These are phyloP conservation scores for Neurospora hispaniola DNA, from an alignment of 495 filamentous ascomycete genomes.

Conservation along the genomic window DNA sequence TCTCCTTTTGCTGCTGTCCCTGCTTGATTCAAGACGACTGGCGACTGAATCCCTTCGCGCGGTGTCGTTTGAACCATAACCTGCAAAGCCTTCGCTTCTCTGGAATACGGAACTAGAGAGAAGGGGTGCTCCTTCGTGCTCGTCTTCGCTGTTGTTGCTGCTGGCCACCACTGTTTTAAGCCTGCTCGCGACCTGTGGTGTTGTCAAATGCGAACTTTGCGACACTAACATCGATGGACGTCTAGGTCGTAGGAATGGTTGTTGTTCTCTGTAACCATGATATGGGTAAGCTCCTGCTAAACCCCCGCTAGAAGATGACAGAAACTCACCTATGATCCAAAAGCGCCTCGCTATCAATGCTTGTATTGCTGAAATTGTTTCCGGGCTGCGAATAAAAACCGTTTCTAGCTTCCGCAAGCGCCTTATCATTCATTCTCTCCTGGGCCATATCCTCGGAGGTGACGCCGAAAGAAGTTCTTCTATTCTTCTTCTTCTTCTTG, in stretches of 20 bases:
- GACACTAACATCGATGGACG: slow-evolving; percentile 41
- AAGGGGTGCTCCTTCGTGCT: slow-evolving; percentile 51
- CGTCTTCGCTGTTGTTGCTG: slow-evolving; percentile 32
- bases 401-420: slow-evolving; percentile 21
- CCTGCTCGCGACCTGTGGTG: slow-evolving; percentile 23
- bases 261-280: slow-evolving; percentile 47
- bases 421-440: slow-evolving; percentile 25
- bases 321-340: slow-evolving; percentile 62
- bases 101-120: slow-evolving; percentile 31
- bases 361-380: slow-evolving; percentile 61
- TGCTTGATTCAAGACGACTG: slow-evolving; percentile 32
- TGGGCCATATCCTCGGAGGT: slow-evolving; percentile 34
- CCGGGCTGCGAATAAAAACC: slow-evolving; percentile 50
- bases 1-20: slow-evolving; percentile 25
- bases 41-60: slow-evolving; percentile 13
- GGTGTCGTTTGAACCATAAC: slow-evolving; percentile 30
- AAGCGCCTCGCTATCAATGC: slow-evolving; percentile 69
- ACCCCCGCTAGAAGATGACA: background rate
- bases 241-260: slow-evolving; percentile 54
- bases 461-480: slow-evolving; percentile 54
- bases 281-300: background rate
- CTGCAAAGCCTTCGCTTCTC: slow-evolving; percentile 18
- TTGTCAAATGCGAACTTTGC: slow-evolving; percentile 20
- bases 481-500: slow-evolving; percentile 51
- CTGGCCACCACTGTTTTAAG: slow-evolving; percentile 17